These are phyloP conservation scores for Xylariaceae sp. DNA, from an alignment of 2,329 filamentous ascomycete genomes.

Conservation along the genomic window DNA sequence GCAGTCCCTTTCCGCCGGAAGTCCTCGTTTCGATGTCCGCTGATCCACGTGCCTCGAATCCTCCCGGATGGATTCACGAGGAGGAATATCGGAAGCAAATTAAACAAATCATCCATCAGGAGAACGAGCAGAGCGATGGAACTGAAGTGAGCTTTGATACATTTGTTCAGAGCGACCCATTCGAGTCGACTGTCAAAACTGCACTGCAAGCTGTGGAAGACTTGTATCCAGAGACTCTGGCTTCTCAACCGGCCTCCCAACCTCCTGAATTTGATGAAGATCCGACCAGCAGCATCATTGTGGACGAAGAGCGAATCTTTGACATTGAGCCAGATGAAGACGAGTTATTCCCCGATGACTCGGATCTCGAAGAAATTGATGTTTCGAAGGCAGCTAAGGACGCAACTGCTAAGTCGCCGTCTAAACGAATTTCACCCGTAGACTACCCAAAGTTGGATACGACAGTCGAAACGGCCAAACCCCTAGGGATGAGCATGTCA, in stretches of 20 bases:
- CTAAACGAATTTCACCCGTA: not conserved
- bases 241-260: constrained; percentile 35
- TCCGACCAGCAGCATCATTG: constrained; percentile 46
- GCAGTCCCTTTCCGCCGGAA: constrained; percentile 74
- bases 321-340: constrained; percentile 43
- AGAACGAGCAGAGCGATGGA: constrained; percentile 47
- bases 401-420: constrained; percentile 5
- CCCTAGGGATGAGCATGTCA: not conserved
- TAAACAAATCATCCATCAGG: constrained; percentile 56
- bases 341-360: constrained; percentile 46
- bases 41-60: constrained; percentile 63
- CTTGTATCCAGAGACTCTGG: constrained; percentile 62
- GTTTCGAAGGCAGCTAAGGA: constrained; percentile 11
- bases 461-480: not conserved
- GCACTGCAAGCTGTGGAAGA: constrained; percentile 80
- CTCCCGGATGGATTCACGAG: constrained; percentile 90
- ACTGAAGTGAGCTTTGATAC: constrained; percentile 54
- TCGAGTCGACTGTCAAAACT: constrained; percentile 63
- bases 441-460: not conserved
- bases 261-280: constrained; percentile 28
- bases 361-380: constrained; percentile 43
- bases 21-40: constrained; percentile 86
- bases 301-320: constrained; percentile 59
- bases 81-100: constrained; percentile 70
- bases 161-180: constrained; percentile 53